A percentile compares a stretch with the other conserved stretches of the same genome.
Evolutionary conservation across 805 yeast genomes (phyloP).

Genomic region (Pichia paraexigua): DNA sequence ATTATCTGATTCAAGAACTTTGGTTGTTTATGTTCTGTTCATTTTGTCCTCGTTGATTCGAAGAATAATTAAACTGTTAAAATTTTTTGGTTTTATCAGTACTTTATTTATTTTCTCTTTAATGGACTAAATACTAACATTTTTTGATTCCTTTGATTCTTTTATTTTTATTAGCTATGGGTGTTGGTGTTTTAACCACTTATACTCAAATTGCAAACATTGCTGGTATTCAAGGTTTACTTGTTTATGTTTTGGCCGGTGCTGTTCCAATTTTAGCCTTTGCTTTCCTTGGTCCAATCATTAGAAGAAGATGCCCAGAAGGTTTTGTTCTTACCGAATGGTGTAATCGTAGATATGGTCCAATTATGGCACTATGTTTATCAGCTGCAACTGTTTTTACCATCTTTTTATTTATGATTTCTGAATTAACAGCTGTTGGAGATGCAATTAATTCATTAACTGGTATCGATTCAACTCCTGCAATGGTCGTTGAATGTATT

Average conservation of each 20-base stretch:
- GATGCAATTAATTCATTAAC: conserved; percentile 72
- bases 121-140: conserved; percentile 7
- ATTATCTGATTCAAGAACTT: no score
- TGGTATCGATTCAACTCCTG: conserved; percentile 70
- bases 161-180: conserved; percentile 50
- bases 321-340: conserved; percentile 92
- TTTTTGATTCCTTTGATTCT: neutral
- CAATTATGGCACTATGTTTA: conserved; percentile 61
- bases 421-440: conserved; percentile 76
- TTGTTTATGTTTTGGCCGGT: conserved; percentile 73
- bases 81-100: neutral
- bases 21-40: no score
- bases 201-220: conserved; percentile 81
- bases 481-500: conserved; percentile 74
- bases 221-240: conserved; percentile 79
- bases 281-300: conserved; percentile 73
- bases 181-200: conserved; percentile 81
- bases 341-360: conserved; percentile 81
- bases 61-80: neutral
- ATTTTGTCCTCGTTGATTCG: neutral
- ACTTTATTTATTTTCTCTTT: neutral
- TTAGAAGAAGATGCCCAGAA: conserved; percentile 72
- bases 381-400: conserved; percentile 80
- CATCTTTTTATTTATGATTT: conserved; percentile 77
- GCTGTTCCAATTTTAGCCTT: conserved; percentile 81